These are phyloP conservation scores for Heterobasidion parviporum DNA, from an alignment of 1,284 basidiomycete species.

Conservation along the genomic window DNA sequence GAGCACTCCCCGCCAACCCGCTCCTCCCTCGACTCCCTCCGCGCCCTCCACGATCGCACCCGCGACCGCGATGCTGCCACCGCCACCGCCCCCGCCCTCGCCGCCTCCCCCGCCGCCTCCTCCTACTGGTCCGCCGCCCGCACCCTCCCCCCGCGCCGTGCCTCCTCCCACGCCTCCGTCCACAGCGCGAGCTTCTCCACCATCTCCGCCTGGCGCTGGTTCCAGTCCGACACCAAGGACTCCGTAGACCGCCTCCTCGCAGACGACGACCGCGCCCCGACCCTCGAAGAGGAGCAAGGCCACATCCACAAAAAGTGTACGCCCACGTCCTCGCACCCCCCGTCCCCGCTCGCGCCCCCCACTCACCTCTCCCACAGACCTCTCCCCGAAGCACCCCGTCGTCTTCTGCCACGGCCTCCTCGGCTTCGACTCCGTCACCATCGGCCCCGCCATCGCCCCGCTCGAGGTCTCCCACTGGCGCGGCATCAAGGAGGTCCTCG, in stretches of 20 bases:
- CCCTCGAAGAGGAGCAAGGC: constrained; percentile 42
- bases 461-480: constrained; percentile 91
- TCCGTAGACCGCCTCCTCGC: constrained; percentile 39
- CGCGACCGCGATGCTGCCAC: constrained; percentile 11
- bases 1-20: constrained; percentile 29
- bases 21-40: constrained; percentile 58
- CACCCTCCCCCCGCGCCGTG: not conserved
- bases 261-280: constrained; percentile 51
- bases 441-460: constrained; percentile 66
- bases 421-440: constrained; percentile 75
- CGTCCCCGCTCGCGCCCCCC: not conserved
- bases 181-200: constrained; percentile 9
- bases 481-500: constrained; percentile 86
- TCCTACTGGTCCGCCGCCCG: not conserved
- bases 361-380: constrained; percentile 34
- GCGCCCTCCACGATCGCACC: constrained; percentile 38
- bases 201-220: constrained; percentile 41
- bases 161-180: not conserved
- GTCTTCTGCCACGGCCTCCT: constrained; percentile 93
- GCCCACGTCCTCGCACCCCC: too few species aligned
- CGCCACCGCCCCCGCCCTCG: constrained; percentile 18
- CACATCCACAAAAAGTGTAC: constrained; percentile 64
- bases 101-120: constrained; percentile 14
- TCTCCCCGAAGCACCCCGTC: constrained; percentile 72
- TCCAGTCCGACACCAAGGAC: constrained; percentile 41